Evolutionary conservation across 495 filamentous ascomycete genomes (phyloP).

Genomic region (Aspergillus saccharolyticus): DNA sequence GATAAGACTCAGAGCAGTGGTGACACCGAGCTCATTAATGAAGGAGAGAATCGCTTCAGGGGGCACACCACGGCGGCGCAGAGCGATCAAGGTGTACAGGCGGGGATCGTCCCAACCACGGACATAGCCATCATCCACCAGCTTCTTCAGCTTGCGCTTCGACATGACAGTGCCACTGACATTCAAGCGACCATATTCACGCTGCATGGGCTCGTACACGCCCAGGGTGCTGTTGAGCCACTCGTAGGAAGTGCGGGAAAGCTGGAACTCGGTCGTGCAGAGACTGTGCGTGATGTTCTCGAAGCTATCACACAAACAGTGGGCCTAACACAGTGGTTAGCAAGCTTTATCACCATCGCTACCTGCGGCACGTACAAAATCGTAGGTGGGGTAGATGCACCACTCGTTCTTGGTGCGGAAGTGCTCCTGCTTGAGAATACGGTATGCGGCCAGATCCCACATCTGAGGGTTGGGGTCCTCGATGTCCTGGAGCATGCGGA

Average conservation of each 20-base stretch:
- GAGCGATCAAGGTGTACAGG: slow-evolving; percentile 81
- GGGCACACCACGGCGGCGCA: slow-evolving; percentile 77
- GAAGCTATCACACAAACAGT: slow-evolving; percentile 76
- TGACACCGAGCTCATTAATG: slow-evolving; percentile 83
- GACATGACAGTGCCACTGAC: slow-evolving; percentile 76
- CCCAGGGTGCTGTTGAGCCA: slow-evolving; percentile 76
- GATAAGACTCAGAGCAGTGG: slow-evolving; percentile 67
- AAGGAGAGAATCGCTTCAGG: slow-evolving; percentile 84
- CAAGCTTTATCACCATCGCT: background rate
- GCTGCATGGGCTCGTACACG: slow-evolving; percentile 81
- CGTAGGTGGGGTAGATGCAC: slow-evolving; percentile 87
- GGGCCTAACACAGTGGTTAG: slow-evolving; percentile 38
- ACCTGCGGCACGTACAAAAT: slow-evolving; percentile 58
- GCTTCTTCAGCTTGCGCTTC: slow-evolving; percentile 73
- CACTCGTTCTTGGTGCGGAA: slow-evolving; percentile 69
- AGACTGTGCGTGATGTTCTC: slow-evolving; percentile 85
- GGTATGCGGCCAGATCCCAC: slow-evolving; percentile 71
- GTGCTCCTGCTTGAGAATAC: slow-evolving; percentile 64
- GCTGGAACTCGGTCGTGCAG: slow-evolving; percentile 82
- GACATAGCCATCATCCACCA: slow-evolving; percentile 69
- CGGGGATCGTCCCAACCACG: slow-evolving; percentile 86
- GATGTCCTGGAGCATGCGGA: slow-evolving; percentile 79
- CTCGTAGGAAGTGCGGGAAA: slow-evolving; percentile 74
- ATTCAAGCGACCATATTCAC: slow-evolving; percentile 74
- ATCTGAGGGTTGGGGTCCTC: slow-evolving; percentile 61